Evolutionary conservation across 805 yeast genomes (phyloP).

Genomic region (Pichia gijzeniarum): DNA sequence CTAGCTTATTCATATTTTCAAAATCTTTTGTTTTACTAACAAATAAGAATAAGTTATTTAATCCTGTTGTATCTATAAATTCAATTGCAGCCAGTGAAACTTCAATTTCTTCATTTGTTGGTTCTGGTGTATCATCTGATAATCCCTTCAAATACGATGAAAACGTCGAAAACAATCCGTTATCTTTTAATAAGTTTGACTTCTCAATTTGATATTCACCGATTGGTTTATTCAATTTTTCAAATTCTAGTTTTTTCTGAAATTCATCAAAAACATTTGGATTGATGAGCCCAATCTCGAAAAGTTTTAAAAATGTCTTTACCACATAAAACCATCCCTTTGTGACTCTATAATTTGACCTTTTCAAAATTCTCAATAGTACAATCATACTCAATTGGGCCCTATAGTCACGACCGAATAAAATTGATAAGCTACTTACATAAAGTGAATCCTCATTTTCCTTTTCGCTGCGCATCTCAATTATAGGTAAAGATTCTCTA

Average conservation of each 20-base stretch:
- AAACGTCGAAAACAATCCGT: constrained; percentile 81
- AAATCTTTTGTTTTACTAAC: constrained; percentile 33
- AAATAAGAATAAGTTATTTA: constrained; percentile 49
- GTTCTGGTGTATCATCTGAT: constrained; percentile 82
- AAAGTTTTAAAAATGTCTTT: constrained; percentile 54
- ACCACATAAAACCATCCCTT: constrained; percentile 54
- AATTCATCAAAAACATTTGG: constrained; percentile 62
- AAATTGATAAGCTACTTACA: constrained; percentile 74
- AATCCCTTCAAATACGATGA: constrained; percentile 88
- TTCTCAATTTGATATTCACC: constrained; percentile 64
- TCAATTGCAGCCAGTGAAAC: constrained; percentile 76
- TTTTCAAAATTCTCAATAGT: constrained; percentile 66
- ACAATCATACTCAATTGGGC: constrained; percentile 88
- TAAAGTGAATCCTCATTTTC: constrained; percentile 50
- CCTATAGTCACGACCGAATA: constrained; percentile 84
- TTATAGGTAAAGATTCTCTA: constrained; percentile 38
- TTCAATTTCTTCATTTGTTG: constrained; percentile 88
- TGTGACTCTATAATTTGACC: constrained; percentile 45
- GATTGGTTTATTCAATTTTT: constrained; percentile 50
- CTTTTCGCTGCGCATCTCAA: constrained; percentile 43
- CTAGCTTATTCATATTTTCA: constrained; percentile 31
- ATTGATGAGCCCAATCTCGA: constrained; percentile 63
- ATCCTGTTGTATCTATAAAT: constrained; percentile 67
- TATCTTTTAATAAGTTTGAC: constrained; percentile 59
- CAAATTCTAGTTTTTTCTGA: constrained; percentile 50